Base-by-base conservation (phyloP, 495 filamentous ascomycete species). In the Penicillium arizonense region DNA sequence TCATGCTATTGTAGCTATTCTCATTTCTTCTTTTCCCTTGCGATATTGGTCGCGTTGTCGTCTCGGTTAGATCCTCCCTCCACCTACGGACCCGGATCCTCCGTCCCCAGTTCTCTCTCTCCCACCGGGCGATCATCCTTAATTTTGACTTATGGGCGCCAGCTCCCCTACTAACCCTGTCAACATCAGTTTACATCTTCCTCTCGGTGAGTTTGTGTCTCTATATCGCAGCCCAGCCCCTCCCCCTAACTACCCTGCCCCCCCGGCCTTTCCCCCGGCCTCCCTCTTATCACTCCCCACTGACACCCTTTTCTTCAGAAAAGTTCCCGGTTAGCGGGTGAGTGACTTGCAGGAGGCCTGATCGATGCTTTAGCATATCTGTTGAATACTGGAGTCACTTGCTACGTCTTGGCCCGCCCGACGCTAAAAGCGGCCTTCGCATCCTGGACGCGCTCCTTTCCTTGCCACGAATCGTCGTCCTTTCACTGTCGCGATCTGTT, bases 371-470 rank as follows among this genome's bases (percentile, higher is more conserved):
- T 56, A 54, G 53, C 45, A 58, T 58, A 61, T 53, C 56, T 59
- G 32, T 52, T 59, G 54, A 59, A 64, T 53, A 47, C 47, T 45
- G 52, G 43, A 50, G 44, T 53, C 57, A 64, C 65, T 65, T 64
- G 64, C 55, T 64, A 63, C 59, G 63, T 71, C 66, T 69, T 71
- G 67, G 70, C 66, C 64, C 66, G 57, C 67, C 61, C 70, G 59
- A 65, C 71, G 67, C 71, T 71, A 70, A 72, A 71, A 74, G 61
- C 72, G 64, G 64, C 58, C 58, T 34, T 40, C 48, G 28, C 57
- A 65, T 58, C 61, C 65, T 62, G 62, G 67, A 63, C 70, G 70
- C 73, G 70, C 64, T 57, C 55, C 55, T 53, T 61, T 55, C 56
- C 61, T 57, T 63, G 44, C 58, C 53, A 57, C 62, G 41, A 52